Percentiles rank a stretch among this genome's conserved stretches.
Conservation (phyloP, 2,329 filamentous ascomycete species). For the Neodidymelliopsis sp. region DNA sequence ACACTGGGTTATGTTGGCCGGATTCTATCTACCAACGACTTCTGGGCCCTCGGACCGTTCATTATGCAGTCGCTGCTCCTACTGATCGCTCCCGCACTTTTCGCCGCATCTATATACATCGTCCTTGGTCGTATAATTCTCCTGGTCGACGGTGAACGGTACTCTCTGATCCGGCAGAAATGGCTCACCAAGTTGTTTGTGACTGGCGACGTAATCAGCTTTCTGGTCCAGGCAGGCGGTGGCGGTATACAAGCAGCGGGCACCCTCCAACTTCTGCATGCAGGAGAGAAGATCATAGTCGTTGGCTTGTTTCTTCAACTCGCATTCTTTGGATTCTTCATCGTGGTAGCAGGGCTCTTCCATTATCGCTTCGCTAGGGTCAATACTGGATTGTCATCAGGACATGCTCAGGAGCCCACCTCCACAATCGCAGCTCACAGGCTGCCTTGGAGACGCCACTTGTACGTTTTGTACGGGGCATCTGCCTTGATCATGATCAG, state of each 20-base stretch:
- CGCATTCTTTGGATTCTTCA: slow-evolving; percentile 55
- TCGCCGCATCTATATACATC: slow-evolving; percentile 60
- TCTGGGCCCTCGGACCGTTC: slow-evolving; percentile 47
- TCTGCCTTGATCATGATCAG: slow-evolving; percentile 58
- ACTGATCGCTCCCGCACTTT: slow-evolving; percentile 56
- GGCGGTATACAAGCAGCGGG: slow-evolving; percentile 43
- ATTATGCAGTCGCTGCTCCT: slow-evolving; percentile 54
- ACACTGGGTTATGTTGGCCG: slow-evolving; percentile 60
- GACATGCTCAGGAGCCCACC: not conserved
- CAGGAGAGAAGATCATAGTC: slow-evolving; percentile 7
- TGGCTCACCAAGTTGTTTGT: slow-evolving; percentile 58
- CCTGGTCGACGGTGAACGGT: slow-evolving; percentile 47
- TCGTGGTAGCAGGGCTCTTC: slow-evolving; percentile 3
- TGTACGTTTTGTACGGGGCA: slow-evolving; percentile 54
- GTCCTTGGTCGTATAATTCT: slow-evolving; percentile 55
- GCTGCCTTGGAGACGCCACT: slow-evolving; percentile 41
- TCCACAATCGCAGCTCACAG: not conserved
- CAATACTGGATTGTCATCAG: not conserved
- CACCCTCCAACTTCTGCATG: not conserved
- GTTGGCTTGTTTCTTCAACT: slow-evolving; percentile 29
- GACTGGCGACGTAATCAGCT: slow-evolving; percentile 55
- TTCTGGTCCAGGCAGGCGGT: slow-evolving; percentile 50
- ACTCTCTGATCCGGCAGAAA: slow-evolving; percentile 48
- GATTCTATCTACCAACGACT: slow-evolving; percentile 41
- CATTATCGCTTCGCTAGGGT: not conserved